phyloP scores from a whole-genome alignment of 352 stramenopile species.

The Pythium periplocum region DNA sequence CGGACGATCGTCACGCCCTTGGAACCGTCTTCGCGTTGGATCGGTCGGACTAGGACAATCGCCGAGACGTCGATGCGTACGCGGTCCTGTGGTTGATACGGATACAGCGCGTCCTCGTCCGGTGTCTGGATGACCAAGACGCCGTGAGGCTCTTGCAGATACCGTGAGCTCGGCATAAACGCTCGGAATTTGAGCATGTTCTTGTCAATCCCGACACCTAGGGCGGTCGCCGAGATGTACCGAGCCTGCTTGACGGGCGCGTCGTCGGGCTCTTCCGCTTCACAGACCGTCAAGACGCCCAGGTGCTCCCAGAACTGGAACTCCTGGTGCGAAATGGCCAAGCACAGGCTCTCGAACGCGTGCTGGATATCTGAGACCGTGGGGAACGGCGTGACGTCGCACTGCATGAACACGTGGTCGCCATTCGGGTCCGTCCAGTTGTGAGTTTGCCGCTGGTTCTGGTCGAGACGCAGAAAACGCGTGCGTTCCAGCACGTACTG shows the following conservation, averaged over 20 bases:
- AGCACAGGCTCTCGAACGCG: neutral
- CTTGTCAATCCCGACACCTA: neutral
- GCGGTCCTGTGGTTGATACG: conserved; percentile 4
- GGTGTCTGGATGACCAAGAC: neutral
- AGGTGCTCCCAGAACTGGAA: neutral
- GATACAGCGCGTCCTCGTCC: conserved; percentile 5
- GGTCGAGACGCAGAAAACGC: too few species aligned
- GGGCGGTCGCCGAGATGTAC: neutral
- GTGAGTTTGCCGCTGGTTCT: too few species aligned
- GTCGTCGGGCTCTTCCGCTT: neutral
- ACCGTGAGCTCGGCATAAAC: neutral
- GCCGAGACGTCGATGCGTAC: neutral
- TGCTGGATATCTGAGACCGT: neutral
- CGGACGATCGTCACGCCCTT: too few species aligned
- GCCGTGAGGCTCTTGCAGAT: neutral
- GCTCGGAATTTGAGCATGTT: neutral
- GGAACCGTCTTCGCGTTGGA: too few species aligned
- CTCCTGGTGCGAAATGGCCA: neutral
- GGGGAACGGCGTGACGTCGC: neutral
- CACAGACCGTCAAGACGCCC: neutral
- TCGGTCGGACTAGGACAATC: too few species aligned
- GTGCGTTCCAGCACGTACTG: too few species aligned
- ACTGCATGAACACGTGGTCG: neutral
- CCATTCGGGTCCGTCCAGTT: neutral
- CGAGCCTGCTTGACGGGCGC: neutral